These are phyloP conservation scores for Neocucurbitaria cava DNA, from an alignment of 2,329 filamentous ascomycete genomes.

Conservation along the genomic window DNA sequence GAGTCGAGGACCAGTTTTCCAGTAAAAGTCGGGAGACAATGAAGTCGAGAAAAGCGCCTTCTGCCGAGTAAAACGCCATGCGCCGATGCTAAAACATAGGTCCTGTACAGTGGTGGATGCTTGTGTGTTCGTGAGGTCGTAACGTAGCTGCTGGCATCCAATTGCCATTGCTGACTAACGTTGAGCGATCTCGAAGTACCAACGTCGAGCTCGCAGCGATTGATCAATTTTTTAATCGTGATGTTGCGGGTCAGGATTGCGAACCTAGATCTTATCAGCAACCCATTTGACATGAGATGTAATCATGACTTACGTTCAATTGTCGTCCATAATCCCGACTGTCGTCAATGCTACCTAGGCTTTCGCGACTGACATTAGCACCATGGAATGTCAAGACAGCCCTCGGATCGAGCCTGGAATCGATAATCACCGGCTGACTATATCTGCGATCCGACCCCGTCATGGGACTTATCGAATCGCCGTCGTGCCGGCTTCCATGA, in stretches of 20 bases:
- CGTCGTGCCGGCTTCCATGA: slow-evolving; percentile 37
- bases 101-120: slow-evolving; percentile 17
- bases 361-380: slow-evolving; percentile 53
- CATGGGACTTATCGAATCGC: slow-evolving; percentile 44
- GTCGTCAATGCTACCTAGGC: slow-evolving; percentile 56
- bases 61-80: slow-evolving; percentile 20
- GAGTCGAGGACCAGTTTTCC: slow-evolving; percentile 8
- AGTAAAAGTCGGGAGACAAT: not conserved
- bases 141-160: slow-evolving; percentile 26
- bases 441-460: slow-evolving; percentile 46
- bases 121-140: slow-evolving; percentile 38
- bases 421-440: slow-evolving; percentile 55
- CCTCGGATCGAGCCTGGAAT: slow-evolving; percentile 58
- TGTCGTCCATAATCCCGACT: slow-evolving; percentile 57
- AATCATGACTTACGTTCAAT: slow-evolving; percentile 46
- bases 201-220: slow-evolving; percentile 1
- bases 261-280: slow-evolving; percentile 11
- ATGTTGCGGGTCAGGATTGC: slow-evolving; percentile 7
- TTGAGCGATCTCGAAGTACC: slow-evolving; percentile 7
- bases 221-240: slow-evolving; percentile 1
- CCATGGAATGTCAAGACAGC: slow-evolving; percentile 54
- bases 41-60: not conserved
- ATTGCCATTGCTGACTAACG: slow-evolving; percentile 17
- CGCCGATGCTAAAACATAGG: slow-evolving; percentile 30
- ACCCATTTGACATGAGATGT: slow-evolving; percentile 11